A percentile compares a stretch with the other conserved stretches of the same genome.
phyloP scores from a whole-genome alignment of 768 basidiomycete species.

The Lactifluus rugatus region DNA sequence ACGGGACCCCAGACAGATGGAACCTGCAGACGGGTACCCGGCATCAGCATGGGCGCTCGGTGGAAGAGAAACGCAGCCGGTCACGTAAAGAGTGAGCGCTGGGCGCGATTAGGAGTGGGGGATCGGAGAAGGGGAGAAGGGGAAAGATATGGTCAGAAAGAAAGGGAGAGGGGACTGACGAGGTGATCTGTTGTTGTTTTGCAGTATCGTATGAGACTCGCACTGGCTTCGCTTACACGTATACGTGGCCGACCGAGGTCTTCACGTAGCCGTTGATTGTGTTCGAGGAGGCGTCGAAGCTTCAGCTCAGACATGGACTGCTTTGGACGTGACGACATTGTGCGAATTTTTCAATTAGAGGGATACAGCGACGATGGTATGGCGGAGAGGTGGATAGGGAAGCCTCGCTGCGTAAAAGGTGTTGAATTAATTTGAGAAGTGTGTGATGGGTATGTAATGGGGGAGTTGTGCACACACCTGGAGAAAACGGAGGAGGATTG shows the following conservation, averaged over 20 bases:
- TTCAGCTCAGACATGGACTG: conserved; percentile 77
- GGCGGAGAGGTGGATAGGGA: neutral
- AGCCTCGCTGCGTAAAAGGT: neutral
- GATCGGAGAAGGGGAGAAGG: neutral
- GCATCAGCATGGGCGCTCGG: conserved; percentile 16
- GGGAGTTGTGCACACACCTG: neutral
- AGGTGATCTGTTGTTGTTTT: conserved; percentile 65
- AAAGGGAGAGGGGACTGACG: conserved; percentile 29
- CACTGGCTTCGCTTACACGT: conserved; percentile 62
- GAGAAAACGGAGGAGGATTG: neutral
- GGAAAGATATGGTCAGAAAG: neutral
- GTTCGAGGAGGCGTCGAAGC: conserved; percentile 66
- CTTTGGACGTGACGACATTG: conserved; percentile 54
- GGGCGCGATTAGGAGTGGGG: neutral
- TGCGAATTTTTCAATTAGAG: conserved; percentile 23
- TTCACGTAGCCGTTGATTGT: conserved; percentile 62
- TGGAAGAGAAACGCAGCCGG: neutral
- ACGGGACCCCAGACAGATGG: conserved; percentile 97
- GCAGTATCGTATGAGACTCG: conserved; percentile 64
- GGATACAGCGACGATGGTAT: neutral
- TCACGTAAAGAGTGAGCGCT: neutral
- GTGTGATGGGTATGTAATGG: neutral
- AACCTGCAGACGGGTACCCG: conserved; percentile 39
- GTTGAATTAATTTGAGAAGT: neutral
- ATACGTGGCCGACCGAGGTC: conserved; percentile 64